phyloP scores from a whole-genome alignment of 140 eudicot genomes.

The Anethum foeniculum region DNA sequence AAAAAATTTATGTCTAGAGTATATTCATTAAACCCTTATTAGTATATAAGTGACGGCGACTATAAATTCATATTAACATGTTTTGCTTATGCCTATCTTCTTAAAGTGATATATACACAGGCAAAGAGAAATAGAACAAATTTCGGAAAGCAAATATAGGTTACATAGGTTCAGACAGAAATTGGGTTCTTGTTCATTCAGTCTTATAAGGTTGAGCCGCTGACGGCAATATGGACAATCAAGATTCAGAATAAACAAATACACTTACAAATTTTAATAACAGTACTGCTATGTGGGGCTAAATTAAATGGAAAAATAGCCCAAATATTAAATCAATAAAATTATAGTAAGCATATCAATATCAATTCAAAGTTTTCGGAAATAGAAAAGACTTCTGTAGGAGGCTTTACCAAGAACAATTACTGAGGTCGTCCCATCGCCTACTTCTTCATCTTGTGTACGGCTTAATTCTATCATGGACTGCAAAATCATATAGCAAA shows the following conservation, averaged over 20 bases:
- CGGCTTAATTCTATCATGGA: conserved; percentile 96
- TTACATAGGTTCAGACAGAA: not conserved
- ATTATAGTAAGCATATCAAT: too few species aligned
- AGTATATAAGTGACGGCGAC: not conserved
- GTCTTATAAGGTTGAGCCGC: not conserved
- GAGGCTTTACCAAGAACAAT: conserved; percentile 70
- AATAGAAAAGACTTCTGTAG: too few species aligned
- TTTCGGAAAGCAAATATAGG: not conserved
- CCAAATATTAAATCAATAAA: too few species aligned
- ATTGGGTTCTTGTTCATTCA: not conserved
- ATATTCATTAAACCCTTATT: not conserved
- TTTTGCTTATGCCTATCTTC: too few species aligned
- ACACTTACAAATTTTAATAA: not conserved
- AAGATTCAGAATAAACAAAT: not conserved
- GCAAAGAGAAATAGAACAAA: not conserved
- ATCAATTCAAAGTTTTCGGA: not conserved
- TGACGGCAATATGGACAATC: not conserved
- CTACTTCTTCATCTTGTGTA: conserved; percentile 96
- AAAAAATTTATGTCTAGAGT: not conserved
- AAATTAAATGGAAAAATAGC: too few species aligned
- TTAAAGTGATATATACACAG: too few species aligned
- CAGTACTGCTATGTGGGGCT: not conserved
- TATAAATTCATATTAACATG: not conserved
- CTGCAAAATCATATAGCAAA: conserved; percentile 26
- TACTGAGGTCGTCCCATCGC: conserved; percentile 96